Percentiles rank a stretch among this genome's conserved stretches.
phyloP scores from a whole-genome alignment of 1,284 basidiomycete genomes.

The Malassezia pachydermatis region DNA sequence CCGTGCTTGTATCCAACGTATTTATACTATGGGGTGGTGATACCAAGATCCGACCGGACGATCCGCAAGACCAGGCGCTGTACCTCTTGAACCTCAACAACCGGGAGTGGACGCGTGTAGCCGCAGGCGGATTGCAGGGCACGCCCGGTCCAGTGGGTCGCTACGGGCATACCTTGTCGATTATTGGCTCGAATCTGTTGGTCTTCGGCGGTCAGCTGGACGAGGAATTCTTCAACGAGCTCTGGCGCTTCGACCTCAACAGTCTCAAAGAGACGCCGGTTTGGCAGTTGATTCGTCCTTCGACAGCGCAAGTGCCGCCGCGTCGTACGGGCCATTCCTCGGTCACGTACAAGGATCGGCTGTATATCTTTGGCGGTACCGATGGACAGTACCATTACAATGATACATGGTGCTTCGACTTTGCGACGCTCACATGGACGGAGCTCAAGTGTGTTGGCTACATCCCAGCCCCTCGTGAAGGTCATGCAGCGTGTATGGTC shows the following conservation, averaged over 20 bases:
- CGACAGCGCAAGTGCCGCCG: conserved; percentile 62
- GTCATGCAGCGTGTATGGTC: conserved; percentile 88
- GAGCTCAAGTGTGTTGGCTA: conserved; percentile 95
- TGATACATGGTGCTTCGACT: conserved; percentile 94
- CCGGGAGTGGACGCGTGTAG: conserved; percentile 85
- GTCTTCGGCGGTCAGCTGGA: conserved; percentile 96
- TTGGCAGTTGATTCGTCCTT: conserved; percentile 66
- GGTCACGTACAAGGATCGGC: conserved; percentile 71
- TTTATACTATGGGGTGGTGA: conserved; percentile 98
- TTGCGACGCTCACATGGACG: conserved; percentile 70
- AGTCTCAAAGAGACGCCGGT: conserved; percentile 43
- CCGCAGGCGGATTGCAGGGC: conserved; percentile 24
- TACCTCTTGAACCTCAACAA: conserved; percentile 83
- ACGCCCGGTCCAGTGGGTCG: conserved; percentile 64
- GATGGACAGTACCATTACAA: conserved; percentile 98
- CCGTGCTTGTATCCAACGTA: conserved; percentile 87
- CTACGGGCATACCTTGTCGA: conserved; percentile 89
- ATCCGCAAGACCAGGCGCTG: conserved; percentile 81
- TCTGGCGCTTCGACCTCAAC: conserved; percentile 86
- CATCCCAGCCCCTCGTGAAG: conserved; percentile 90
- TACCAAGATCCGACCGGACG: conserved; percentile 62
- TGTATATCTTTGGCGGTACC: conserved; percentile 87
- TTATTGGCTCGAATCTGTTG: conserved; percentile 83
- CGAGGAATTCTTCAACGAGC: conserved; percentile 71
- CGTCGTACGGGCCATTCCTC: conserved; percentile 86